These are phyloP conservation scores for Linnemannia hyalina DNA, from an alignment of 192 early-diverging fungal species.

Conservation along the genomic window DNA sequence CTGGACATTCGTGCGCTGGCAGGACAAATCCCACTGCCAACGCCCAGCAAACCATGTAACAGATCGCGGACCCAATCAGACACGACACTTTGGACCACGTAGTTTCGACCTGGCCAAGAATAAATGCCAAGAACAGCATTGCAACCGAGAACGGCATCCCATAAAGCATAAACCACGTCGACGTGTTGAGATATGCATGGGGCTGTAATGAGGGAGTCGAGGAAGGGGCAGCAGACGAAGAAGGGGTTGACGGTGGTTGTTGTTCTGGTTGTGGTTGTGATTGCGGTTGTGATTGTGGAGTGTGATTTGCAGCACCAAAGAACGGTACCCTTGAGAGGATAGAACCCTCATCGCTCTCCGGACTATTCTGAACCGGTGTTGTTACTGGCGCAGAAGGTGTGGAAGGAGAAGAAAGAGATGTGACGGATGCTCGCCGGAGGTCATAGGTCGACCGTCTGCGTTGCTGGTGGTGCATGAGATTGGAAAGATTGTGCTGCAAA, in stretches of 20 bases:
- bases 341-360: neutral
- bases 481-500: slow-evolving; percentile 44
- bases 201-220: neutral
- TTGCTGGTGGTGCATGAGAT: slow-evolving; percentile 42
- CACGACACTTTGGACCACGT: slow-evolving; percentile 34
- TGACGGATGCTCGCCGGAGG: slow-evolving; percentile 22
- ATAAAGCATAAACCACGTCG: slow-evolving; percentile 34
- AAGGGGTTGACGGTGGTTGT: neutral
- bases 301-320: neutral
- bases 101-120: slow-evolving; percentile 20
- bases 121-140: slow-evolving; percentile 28
- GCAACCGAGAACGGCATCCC: slow-evolving; percentile 34
- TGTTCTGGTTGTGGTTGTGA: neutral
- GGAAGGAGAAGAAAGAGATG: slow-evolving; percentile 11
- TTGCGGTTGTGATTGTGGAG: neutral
- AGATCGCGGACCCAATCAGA: slow-evolving; percentile 25
- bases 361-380: neutral
- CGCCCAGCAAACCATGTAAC: slow-evolving; percentile 44
- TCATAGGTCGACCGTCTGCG: slow-evolving; percentile 35
- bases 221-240: neutral
- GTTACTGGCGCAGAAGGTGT: neutral
- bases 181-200: slow-evolving; percentile 13
- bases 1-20: neutral
- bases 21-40: slow-evolving; percentile 10
- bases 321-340: slow-evolving; percentile 17